Evolutionary conservation across 2,329 filamentous ascomycete genomes (phyloP), one percentile per base, ranked within the genome.

Genomic region (Aspergillus sp.): DNA sequence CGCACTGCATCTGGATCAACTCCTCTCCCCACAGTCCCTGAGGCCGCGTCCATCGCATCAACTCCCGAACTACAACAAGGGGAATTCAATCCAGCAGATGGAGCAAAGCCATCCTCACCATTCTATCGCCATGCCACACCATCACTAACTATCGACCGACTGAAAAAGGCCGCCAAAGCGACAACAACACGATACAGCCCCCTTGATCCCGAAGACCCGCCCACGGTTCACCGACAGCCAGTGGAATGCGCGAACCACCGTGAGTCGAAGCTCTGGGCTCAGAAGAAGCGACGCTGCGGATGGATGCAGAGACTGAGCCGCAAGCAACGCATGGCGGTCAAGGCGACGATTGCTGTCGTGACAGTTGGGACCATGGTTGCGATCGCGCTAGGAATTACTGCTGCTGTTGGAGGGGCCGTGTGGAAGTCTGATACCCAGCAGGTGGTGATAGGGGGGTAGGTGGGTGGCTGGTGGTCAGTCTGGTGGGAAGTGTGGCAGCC

Each of bases 311-410:
- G 67, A 0, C 58, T 81, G 65, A 74, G 64, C 32, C 69, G 66
- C 39, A 71, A 67, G 52, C 77, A 80, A 62, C 71, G 73, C 11
- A 62, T 81, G 59, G 62, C 67, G 5, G 66, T 80, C 41, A 80
- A 80, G 60, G 65, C 72, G 0, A 60, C 74, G 11, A 71, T 81
- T 54, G 79, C 77, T 0, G 54, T 80, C n/a, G 59, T 79, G 11
- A 73, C 77, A 7, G 63, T 80, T 19, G 79, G 78, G 5, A 71
- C 70, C 15, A 79, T 79, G 72, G 74, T 81, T 17, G 79, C 75
- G 5, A 75, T 81, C 60, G 79, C 78, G 8, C 63, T 81, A 60
- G 78, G 79, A 3, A 78, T 81, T 59, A 78, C 77, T 1, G 72
- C 72, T 21, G 77, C 76, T 2, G 77, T 80, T 1, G 76, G 77